Conservation (phyloP, 2,329 filamentous ascomycete species). For the Calonectria pseudoturangicola region DNA sequence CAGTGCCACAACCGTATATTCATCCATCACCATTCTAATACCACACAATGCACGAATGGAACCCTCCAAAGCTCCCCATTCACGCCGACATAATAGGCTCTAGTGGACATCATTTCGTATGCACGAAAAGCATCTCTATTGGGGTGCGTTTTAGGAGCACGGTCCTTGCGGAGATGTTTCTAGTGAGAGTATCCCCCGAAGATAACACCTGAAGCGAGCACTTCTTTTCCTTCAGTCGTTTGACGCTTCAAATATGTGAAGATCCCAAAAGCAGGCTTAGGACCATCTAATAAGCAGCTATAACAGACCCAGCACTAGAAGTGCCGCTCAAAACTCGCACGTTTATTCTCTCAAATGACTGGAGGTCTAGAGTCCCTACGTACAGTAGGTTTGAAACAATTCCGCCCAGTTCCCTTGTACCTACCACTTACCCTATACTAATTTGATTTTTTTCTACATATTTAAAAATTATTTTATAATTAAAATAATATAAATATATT, state of each 20-base stretch:
- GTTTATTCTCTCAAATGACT: constrained; percentile 54
- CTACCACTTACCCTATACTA: no score
- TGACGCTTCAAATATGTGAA: constrained; percentile 61
- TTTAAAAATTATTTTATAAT: no score
- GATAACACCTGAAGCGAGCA: no score
- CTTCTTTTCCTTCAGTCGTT: constrained; percentile 32
- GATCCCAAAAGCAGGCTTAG: constrained; percentile 59
- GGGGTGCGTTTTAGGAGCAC: no score
- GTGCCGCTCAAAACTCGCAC: constrained; percentile 76
- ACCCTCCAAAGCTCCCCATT: constrained; percentile 66
- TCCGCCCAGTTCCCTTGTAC: no score
- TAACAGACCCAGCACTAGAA: constrained; percentile 76
- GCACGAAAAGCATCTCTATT: neutral
- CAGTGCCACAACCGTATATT: constrained; percentile 51
- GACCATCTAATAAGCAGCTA: constrained; percentile 73
- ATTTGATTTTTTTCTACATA: no score
- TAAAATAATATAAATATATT: no score
- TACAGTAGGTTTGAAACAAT: no score
- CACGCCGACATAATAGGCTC: constrained; percentile 34
- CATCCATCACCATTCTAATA: constrained; percentile 63
- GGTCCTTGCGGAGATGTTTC: neutral
- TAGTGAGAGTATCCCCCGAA: neutral
- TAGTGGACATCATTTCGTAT: neutral
- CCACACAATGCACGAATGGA: constrained; percentile 71
- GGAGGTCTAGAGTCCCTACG: no score